phyloP scores from a whole-genome alignment of 495 filamentous ascomycete genomes.

The Antarctomyces pellizariae region DNA sequence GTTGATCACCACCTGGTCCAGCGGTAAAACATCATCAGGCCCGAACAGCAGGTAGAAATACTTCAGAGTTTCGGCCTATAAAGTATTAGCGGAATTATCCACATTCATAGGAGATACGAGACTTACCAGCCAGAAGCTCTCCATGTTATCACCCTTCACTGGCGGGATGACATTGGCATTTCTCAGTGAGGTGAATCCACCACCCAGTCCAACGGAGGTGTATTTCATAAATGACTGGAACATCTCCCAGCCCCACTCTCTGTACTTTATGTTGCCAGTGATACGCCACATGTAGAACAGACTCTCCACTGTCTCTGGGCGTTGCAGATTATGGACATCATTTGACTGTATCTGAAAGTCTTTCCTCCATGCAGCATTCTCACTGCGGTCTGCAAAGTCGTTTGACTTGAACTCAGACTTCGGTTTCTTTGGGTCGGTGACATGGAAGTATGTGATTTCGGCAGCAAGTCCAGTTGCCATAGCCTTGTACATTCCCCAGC shows the following conservation, averaged over 20 bases:
- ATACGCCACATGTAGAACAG: conserved; percentile 98
- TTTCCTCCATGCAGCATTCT: conserved; percentile 36
- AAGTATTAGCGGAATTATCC: conserved; percentile 2
- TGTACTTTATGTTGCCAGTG: conserved; percentile 74
- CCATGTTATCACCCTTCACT: conserved; percentile 54
- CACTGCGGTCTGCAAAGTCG: conserved; percentile 21
- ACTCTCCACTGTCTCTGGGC: conserved; percentile 85
- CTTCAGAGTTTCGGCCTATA: conserved; percentile 82
- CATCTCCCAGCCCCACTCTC: conserved; percentile 97
- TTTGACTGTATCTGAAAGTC: conserved; percentile 54
- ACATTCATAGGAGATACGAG: conserved; percentile 1
- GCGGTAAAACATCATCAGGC: conserved; percentile 54
- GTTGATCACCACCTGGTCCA: conserved; percentile 76
- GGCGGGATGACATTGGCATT: conserved; percentile 52
- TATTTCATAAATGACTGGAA: conserved; percentile 79
- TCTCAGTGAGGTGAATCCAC: conserved; percentile 60
- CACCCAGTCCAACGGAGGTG: conserved; percentile 41
- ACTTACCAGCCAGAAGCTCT: conserved; percentile 81
- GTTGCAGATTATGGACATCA: conserved; percentile 83
- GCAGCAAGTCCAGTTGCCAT: conserved; percentile 75
- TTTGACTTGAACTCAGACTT: conserved; percentile 24
- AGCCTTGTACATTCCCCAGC: conserved; percentile 85
- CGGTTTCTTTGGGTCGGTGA: conserved; percentile 36
- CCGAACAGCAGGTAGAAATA: conserved; percentile 94
- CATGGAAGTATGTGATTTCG: conserved; percentile 77